Base-by-base conservation (phyloP, 208 protist genomes). In the Leishmania major region DNA sequence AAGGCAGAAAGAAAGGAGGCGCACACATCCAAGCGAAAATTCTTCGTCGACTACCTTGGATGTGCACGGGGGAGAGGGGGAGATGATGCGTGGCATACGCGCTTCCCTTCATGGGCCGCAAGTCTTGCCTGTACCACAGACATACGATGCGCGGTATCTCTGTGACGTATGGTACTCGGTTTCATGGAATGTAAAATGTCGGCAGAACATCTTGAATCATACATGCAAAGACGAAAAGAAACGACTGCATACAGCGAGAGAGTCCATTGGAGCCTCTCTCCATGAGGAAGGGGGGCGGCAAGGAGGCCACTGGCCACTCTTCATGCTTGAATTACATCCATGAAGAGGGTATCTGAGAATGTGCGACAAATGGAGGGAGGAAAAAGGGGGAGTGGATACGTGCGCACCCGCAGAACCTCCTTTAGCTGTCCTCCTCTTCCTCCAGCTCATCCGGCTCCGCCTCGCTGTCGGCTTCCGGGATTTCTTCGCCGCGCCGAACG, bases 401-500 rank as follows among this genome's bases (percentile, higher is more conserved):
- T 11, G n/a, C 37, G 35, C 25, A 78, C 37, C 75, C 53, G 15
- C 22, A 25, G n/a, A 66, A 28, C 22, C 35, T 25, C 55, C 25
- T 51, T 89, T 90, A 94, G 78, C 85, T 89, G 78, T 88, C 93
- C 37, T 91, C 92, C 60, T 91, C 94, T 53, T 94, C 93, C 79
- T 95, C 93, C 60, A 82, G 85, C 81, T 93, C 91, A 49, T 96
- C 91, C 51, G 87, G 75, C 60, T 97, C 94, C 45, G 96, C 93
- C 81, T 98, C 96, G 74, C 93, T 97, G 84, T 98, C 96, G 31
- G 83, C 85, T 82, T 95, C 94, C 19, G 93, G 93, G 28, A 91
- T 85, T 73, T 97, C 94, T 84, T 98, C 96, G 22, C 96, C 96
- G 60, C 96, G 96, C 47, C 94, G 94, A 40, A 96, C 93, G 11